Percentiles rank a stretch among this genome's conserved stretches.
Evolutionary conservation across 805 yeast species (phyloP).

Genomic region (Debaryomyces tyrocola): DNA sequence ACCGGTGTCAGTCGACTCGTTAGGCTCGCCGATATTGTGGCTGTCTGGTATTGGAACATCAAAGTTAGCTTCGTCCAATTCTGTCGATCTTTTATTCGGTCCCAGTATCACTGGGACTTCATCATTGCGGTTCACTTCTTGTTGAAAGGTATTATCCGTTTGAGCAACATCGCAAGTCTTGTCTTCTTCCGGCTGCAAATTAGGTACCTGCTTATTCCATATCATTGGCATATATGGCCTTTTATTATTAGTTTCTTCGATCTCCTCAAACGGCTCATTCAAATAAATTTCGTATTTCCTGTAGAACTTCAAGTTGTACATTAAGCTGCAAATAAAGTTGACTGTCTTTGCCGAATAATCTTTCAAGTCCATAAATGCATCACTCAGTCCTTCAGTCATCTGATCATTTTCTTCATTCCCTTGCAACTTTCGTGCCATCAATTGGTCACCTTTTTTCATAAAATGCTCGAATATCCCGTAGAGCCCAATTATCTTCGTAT

Average conservation of each 20-base stretch:
- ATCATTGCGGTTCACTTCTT: too few species aligned
- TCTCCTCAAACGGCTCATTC: background rate
- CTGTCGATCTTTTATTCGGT: too few species aligned
- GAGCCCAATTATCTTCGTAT: conserved; percentile 5
- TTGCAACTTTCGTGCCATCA: background rate
- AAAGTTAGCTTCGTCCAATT: too few species aligned
- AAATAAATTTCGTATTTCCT: conserved; percentile 3
- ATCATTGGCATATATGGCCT: background rate
- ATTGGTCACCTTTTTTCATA: background rate
- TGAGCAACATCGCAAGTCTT: too few species aligned
- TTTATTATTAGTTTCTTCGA: background rate
- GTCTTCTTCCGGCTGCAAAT: background rate
- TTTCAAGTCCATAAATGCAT: conserved; percentile 1
- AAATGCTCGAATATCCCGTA: conserved; percentile 8
- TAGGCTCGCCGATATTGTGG: background rate
- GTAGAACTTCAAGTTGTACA: conserved; percentile 7
- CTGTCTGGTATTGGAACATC: too few species aligned
- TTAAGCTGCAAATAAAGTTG: conserved; percentile 6
- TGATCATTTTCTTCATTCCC: background rate
- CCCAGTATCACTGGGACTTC: too few species aligned
- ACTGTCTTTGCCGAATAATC: conserved; percentile 7
- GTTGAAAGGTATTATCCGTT: too few species aligned
- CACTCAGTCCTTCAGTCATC: background rate
- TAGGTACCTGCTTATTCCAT: conserved; percentile 5
- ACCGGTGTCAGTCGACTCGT: background rate